Conservation (phyloP, 2,329 filamentous ascomycete species). For the Metarhizium album region DNA sequence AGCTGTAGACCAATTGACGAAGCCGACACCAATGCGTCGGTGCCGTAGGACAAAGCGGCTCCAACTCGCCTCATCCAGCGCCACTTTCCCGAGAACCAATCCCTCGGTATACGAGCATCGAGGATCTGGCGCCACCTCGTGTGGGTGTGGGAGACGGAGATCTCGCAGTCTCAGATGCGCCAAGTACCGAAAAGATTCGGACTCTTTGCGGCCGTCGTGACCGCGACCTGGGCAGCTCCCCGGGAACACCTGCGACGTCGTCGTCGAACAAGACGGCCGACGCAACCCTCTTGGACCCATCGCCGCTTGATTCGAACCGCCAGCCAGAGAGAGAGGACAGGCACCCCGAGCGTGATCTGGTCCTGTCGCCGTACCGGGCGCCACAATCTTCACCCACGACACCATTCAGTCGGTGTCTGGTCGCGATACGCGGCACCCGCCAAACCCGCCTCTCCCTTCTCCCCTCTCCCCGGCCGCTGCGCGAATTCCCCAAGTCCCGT, state of each 20-base stretch:
- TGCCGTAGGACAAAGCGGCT: constrained; percentile 1
- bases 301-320: too few species aligned
- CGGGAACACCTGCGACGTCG: too few species aligned
- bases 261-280: too few species aligned
- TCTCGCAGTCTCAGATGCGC: not conserved
- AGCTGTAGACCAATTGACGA: not conserved
- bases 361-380: too few species aligned
- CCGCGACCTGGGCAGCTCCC: too few species aligned
- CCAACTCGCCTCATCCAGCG: not conserved
- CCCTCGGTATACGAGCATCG: constrained; percentile 2
- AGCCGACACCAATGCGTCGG: not conserved
- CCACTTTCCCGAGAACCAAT: constrained; percentile 1
- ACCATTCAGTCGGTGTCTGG: too few species aligned
- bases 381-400: too few species aligned
- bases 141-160: not conserved
- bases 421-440: too few species aligned
- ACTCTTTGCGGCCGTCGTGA: too few species aligned
- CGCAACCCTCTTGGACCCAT: too few species aligned
- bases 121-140: not conserved
- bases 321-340: too few species aligned
- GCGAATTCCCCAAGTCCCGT: not conserved
- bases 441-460: not conserved
- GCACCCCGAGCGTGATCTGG: too few species aligned
- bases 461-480: not conserved
- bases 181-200: constrained; percentile 1